phyloP scores from a whole-genome alignment of 179 eudicot species.

The Patellifolia procumbens region DNA sequence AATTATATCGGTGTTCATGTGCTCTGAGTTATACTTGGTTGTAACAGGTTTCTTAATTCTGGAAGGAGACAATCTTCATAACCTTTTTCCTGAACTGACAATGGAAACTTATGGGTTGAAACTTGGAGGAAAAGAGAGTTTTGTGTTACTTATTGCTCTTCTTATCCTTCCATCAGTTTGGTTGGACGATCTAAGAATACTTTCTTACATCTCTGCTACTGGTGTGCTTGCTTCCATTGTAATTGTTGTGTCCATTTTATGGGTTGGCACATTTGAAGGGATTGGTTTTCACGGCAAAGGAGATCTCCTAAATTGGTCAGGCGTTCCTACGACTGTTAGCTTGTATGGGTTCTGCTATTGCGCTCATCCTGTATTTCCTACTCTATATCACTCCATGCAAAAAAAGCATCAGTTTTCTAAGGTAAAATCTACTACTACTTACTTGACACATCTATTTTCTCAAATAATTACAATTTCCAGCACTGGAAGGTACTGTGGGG shows the following conservation, averaged over 20 bases:
- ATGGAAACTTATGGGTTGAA: slow-evolving; percentile 37
- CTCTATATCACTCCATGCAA: slow-evolving; percentile 70
- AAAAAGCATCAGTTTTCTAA: slow-evolving; percentile 60
- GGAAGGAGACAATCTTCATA: slow-evolving; percentile 83
- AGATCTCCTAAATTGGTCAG: slow-evolving; percentile 44
- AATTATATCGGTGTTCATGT: slow-evolving; percentile 51
- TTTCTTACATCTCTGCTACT: slow-evolving; percentile 75
- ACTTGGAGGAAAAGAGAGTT: slow-evolving; percentile 53
- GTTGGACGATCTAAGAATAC: slow-evolving; percentile 58
- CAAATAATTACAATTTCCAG: too few relatives aligned
- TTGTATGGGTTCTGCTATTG: too few relatives aligned
- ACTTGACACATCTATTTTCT: too few relatives aligned
- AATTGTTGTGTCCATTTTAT: too few relatives aligned
- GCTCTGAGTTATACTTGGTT: slow-evolving; percentile 65
- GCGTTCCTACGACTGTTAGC: slow-evolving; percentile 68
- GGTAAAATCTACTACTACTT: slow-evolving; percentile 37
- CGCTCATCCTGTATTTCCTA: slow-evolving; percentile 83
- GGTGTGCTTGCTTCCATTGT: too few relatives aligned
- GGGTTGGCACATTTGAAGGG: slow-evolving; percentile 60
- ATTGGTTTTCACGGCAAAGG: slow-evolving; percentile 68
- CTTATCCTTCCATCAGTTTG: slow-evolving; percentile 64
- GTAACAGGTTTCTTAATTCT: slow-evolving; percentile 73
- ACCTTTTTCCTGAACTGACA: slow-evolving; percentile 36
- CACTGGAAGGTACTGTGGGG: too few relatives aligned
- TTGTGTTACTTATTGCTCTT: slow-evolving; percentile 53